Evolutionary conservation across 1,139 yeast species (phyloP), one percentile per base, ranked within the genome.

Genomic region (Yamadazyma diddensiae): DNA sequence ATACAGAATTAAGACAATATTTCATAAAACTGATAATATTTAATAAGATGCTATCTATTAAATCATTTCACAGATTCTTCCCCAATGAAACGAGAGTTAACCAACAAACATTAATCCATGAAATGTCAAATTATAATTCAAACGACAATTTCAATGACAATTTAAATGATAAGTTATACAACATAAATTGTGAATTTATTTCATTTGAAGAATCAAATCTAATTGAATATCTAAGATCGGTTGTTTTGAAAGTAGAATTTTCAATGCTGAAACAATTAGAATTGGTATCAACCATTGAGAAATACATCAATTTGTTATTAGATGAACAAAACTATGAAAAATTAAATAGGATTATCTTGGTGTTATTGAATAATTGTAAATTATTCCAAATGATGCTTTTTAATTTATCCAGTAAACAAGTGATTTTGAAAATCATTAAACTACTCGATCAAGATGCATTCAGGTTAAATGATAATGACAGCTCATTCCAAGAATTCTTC

Each of bases 401-500:
- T 47, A 53, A 59, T 39, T 38, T 46, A 23, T 24, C 41, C 2
- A 55, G 59, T 8, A 28, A 28, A 15, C 61, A 64, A 1, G 39
- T 46, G 21, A 36, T 42, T 3, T 37, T 43, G 22, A 57, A 52
- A 35, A 39, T 69, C 24, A 53, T 65, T 3, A 57, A 54, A 19
- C 59, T 59, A 36, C 46, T 68, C 12, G 74, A 70, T 38, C 40
- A 40, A 20, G 64, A 64, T 21, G 39, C 50, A 5, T 66, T 65
- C 34, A 52, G 48, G 27, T 49, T 54, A 17, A 72, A 62, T 26
- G 71, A 68, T 29, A 80, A 73, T 28, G 78, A 71, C 31, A 68
- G 73, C 31, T 77, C 79, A 46, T 75, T 76, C 45, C 92, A 82
- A 50, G 92, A 83, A 21, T 54, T 66, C n/a, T 83, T 79, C 49